phyloP scores from a whole-genome alignment of 2,329 filamentous ascomycete genomes.

The Paecilomyces fulvus region DNA sequence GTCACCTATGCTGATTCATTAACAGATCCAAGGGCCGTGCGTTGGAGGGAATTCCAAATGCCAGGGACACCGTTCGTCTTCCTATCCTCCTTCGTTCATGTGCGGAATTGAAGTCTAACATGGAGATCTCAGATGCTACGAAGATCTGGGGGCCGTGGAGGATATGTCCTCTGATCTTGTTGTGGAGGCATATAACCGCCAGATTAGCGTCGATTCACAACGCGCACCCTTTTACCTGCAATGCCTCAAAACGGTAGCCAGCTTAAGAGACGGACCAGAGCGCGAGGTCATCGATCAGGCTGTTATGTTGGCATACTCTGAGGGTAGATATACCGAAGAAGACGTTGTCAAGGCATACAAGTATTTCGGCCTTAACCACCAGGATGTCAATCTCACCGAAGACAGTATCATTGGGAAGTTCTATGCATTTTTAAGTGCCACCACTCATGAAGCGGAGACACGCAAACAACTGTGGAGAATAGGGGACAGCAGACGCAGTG shows the following conservation, averaged over 20 bases:
- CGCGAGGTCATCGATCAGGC: conserved; percentile 51
- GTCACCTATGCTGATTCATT: background rate
- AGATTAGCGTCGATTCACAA: conserved; percentile 47
- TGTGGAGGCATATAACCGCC: conserved; percentile 54
- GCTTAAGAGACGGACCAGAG: conserved; percentile 37
- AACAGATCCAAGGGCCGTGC: conserved; percentile 20
- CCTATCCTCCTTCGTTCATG: background rate
- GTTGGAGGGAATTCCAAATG: conserved; percentile 23
- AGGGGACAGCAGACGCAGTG: conserved; percentile 49
- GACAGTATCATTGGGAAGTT: conserved; percentile 56
- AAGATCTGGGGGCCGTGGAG: conserved; percentile 53
- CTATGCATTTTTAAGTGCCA: conserved; percentile 49
- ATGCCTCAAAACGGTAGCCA: conserved; percentile 53
- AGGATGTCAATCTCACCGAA: conserved; percentile 42
- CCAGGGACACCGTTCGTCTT: conserved; percentile 23
- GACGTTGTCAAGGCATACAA: conserved; percentile 52
- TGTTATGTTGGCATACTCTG: conserved; percentile 49
- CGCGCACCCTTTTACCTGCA: conserved; percentile 56
- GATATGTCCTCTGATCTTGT: conserved; percentile 57
- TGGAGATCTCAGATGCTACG: conserved; percentile 41
- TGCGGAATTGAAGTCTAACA: conserved; percentile 1
- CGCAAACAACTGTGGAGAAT: conserved; percentile 52
- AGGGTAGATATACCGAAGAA: conserved; percentile 48
- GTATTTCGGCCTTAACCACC: conserved; percentile 47
- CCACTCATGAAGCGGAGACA: conserved; percentile 48